These are phyloP conservation scores for Vitis labrusca DNA, from an alignment of 164 flowering plant species.

Conservation along the genomic window DNA sequence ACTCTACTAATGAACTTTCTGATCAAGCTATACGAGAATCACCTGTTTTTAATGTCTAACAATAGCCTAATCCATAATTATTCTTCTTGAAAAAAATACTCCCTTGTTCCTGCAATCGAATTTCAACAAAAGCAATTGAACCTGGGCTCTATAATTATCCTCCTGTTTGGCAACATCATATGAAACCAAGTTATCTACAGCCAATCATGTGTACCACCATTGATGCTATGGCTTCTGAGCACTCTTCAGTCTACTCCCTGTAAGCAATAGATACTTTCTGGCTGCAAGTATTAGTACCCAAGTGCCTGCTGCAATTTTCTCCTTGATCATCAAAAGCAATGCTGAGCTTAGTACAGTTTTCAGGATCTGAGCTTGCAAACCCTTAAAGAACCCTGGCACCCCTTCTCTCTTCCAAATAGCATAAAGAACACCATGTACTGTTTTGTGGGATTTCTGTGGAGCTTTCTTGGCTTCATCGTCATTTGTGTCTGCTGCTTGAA, in stretches of 20 bases:
- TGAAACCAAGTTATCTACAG: not conserved
- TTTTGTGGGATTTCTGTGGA: constrained; percentile 23
- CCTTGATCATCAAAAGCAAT: constrained; percentile 82
- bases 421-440: constrained; percentile 24
- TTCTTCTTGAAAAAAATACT: no score
- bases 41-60: no score
- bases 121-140: no score
- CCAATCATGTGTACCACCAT: not conserved
- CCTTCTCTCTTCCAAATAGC: constrained; percentile 68
- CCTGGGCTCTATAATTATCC: no score
- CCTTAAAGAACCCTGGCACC: constrained; percentile 64
- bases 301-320: constrained; percentile 60
- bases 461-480: constrained; percentile 22
- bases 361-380: constrained; percentile 73
- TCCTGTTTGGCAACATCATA: not conserved
- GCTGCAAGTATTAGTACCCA: constrained; percentile 72
- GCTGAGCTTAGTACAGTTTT: constrained; percentile 82
- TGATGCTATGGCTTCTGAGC: constrained; percentile 1
- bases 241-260: constrained; percentile 40
- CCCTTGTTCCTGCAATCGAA: no score
- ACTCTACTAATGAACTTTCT: no score
- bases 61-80: no score
- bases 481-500: constrained; percentile 41
- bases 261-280: constrained; percentile 40
- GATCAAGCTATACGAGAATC: no score